Conservation (phyloP, 257 asterid species). For the Solanum arcanum region DNA sequence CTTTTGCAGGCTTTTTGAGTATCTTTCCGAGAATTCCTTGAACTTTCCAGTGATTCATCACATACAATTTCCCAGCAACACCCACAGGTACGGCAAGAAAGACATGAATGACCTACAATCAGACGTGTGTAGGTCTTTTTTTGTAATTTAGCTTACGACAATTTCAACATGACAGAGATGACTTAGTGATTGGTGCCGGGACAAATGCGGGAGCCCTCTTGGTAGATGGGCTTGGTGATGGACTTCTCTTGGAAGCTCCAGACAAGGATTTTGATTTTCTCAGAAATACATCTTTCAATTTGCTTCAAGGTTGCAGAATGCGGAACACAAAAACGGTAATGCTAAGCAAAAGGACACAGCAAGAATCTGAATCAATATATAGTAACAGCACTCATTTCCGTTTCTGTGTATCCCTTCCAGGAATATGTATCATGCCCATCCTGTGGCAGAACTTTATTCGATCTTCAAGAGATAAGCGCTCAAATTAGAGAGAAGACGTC, state of each 20-base stretch:
- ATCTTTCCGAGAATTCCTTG: conserved; percentile 69
- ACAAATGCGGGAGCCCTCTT: conserved; percentile 81
- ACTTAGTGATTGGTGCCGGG: conserved; percentile 87
- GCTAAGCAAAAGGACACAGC: not conserved
- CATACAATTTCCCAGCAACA: conserved; percentile 60
- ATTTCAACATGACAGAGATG: conserved; percentile 47
- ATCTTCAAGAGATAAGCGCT: conserved; percentile 97
- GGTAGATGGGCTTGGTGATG: conserved; percentile 98
- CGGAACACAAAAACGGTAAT: conserved; percentile 92
- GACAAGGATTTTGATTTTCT: conserved; percentile 81
- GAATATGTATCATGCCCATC: conserved; percentile 99
- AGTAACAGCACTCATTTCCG: not conserved
- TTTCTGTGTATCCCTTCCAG: conserved; percentile 27
- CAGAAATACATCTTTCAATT: conserved; percentile 81
- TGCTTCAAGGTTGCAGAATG: conserved; percentile 99
- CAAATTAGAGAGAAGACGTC: conserved; percentile 89
- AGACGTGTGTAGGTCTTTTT: not conserved
- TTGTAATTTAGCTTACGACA: not conserved
- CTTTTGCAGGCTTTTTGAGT: conserved; percentile 82
- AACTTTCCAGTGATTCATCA: conserved; percentile 90
- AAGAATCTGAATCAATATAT: not conserved
- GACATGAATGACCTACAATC: not conserved
- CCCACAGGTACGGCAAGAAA: conserved; percentile 54
- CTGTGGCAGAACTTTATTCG: conserved; percentile 92
- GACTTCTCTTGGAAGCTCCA: conserved; percentile 77